These are phyloP conservation scores for Calonectria ilicicola DNA, from an alignment of 2,329 filamentous ascomycete species.

Conservation along the genomic window DNA sequence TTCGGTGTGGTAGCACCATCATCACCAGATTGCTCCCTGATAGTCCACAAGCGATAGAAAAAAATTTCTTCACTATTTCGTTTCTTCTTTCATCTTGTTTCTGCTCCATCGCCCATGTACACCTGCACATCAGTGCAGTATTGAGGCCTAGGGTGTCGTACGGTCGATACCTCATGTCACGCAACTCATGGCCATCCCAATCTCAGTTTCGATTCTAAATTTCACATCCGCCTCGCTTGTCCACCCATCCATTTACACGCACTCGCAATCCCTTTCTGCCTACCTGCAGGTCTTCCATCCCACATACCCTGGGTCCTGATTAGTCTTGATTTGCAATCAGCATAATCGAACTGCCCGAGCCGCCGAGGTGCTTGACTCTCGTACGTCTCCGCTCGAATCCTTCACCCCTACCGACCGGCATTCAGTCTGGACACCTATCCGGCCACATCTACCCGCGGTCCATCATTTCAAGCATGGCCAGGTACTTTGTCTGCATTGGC, in stretches of 20 bases:
- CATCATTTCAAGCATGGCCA: slow-evolving; percentile 7
- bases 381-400: slow-evolving; percentile 9
- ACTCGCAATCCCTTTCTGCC: not conserved
- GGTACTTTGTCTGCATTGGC: not conserved
- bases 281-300: not conserved
- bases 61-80: not conserved
- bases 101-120: slow-evolving; percentile 12
- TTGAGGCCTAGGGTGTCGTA: slow-evolving; percentile 5
- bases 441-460: slow-evolving; percentile 8
- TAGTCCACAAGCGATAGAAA: slow-evolving; percentile 15
- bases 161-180: slow-evolving; percentile 18
- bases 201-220: slow-evolving; percentile 13
- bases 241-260: slow-evolving; percentile 12
- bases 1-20: slow-evolving; percentile 24
- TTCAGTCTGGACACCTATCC: slow-evolving; percentile 1
- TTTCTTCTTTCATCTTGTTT: slow-evolving; percentile 5
- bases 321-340: slow-evolving; percentile 15
- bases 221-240: not conserved
- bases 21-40: slow-evolving; percentile 24
- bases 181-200: slow-evolving; percentile 16
- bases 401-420: not conserved
- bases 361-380: slow-evolving; percentile 9
- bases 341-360: slow-evolving; percentile 10
- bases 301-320: not conserved
- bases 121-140: not conserved